Conservation (phyloP, 352 stramenopile species). For the Poterioochromonas sp. region DNA sequence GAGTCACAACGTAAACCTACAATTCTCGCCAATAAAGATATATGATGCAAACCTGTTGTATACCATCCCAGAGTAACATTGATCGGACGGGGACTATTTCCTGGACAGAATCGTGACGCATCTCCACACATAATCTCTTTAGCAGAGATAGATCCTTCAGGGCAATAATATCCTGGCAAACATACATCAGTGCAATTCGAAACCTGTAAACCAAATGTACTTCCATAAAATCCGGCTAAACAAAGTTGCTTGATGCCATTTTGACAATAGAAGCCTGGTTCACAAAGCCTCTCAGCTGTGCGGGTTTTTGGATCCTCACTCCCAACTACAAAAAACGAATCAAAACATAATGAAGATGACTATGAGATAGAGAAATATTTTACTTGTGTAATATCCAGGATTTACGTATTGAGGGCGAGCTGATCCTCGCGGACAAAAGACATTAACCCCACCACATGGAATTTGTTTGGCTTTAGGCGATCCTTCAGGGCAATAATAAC, state of each 20-base stretch:
- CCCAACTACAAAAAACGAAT: neutral
- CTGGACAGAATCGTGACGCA: conserved; percentile 54
- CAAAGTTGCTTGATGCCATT: conserved; percentile 55
- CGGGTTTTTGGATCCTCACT: neutral
- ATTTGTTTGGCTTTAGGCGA: neutral
- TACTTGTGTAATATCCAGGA: conserved; percentile 40
- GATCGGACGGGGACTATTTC: conserved; percentile 45
- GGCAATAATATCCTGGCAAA: conserved; percentile 48
- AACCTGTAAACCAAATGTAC: conserved; percentile 32
- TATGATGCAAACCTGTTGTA: conserved; percentile 50
- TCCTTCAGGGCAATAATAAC: conserved; percentile 62
- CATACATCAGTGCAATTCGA: conserved; percentile 43
- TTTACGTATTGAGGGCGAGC: conserved; percentile 37
- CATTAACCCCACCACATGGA: conserved; percentile 34
- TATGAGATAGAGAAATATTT: neutral
- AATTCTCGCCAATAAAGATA: too few species aligned
- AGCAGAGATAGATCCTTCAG: conserved; percentile 41
- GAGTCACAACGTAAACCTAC: too few species aligned
- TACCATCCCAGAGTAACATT: conserved; percentile 54
- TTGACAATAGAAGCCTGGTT: conserved; percentile 46
- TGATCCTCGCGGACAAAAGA: conserved; percentile 42
- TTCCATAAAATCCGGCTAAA: conserved; percentile 64
- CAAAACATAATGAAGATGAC: neutral
- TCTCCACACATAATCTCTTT: conserved; percentile 34
- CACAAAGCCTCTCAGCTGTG: conserved; percentile 53